Conservation (phyloP, 2,329 filamentous ascomycete genomes). For the Xylaria sp. region DNA sequence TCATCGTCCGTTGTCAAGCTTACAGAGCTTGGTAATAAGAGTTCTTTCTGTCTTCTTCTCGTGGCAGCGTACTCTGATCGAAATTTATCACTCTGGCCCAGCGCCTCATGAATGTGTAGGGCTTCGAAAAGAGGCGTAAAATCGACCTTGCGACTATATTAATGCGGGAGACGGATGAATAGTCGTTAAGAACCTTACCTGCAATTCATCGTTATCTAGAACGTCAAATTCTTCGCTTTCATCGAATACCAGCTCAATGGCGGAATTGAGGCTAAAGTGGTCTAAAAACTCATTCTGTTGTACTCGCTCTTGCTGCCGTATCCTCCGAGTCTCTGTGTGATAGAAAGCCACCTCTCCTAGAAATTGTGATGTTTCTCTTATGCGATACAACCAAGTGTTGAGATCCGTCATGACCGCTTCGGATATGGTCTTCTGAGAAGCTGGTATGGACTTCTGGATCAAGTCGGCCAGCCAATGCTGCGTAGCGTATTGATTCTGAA, state of each 20-base stretch:
- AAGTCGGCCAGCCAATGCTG: constrained; percentile 95
- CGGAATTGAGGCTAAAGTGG: constrained; percentile 92
- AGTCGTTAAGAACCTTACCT: constrained; percentile 50
- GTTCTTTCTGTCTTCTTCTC: constrained; percentile 88
- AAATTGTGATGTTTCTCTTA: constrained; percentile 95
- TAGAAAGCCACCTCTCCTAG: constrained; percentile 96
- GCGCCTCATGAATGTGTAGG: constrained; percentile 93
- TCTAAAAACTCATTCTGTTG: constrained; percentile 79
- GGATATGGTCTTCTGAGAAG: constrained; percentile 90
- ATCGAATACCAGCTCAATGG: constrained; percentile 94
- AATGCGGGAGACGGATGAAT: neutral
- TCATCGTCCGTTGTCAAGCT: constrained; percentile 85
- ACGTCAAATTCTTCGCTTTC: constrained; percentile 97
- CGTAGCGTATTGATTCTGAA: constrained; percentile 85
- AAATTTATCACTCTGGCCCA: constrained; percentile 93
- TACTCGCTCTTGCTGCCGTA: constrained; percentile 83
- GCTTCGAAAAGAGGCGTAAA: constrained; percentile 96
- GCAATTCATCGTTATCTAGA: constrained; percentile 92
- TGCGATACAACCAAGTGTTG: constrained; percentile 95
- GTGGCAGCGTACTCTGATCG: constrained; percentile 92
- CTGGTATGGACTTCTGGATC: constrained; percentile 94
- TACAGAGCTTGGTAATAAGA: constrained; percentile 81
- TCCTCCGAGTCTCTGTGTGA: constrained; percentile 88
- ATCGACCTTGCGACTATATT: constrained; percentile 67
- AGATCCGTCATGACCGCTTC: constrained; percentile 97